Evolutionary conservation across 768 basidiomycete species (phyloP), one percentile per base, ranked within the genome.

Genomic region (Naematelia aurantialba): DNA sequence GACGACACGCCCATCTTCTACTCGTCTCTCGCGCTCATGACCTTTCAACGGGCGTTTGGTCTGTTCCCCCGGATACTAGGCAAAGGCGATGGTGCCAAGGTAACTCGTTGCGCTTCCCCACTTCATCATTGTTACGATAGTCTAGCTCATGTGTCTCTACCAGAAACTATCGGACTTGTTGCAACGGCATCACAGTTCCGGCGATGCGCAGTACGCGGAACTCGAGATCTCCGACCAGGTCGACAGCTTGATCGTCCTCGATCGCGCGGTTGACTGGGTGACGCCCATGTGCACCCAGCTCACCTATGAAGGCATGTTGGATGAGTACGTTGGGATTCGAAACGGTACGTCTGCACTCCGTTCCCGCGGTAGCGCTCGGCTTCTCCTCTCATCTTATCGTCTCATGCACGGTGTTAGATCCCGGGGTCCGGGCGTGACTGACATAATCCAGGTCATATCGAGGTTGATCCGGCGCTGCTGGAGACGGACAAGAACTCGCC

Each of bases 301-400:
- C 57, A 99, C 96, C 0, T 98, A 98, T 66, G 88, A 98, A 74
- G 96, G 96, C 19, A 85, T 99, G 49, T 82, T 97, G 30, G 96
- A 98, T 71, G 96, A 99, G 75, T 79, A 91, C 31, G 81, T 96
- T 48, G 89, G 90, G 0, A 87, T 99, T 61, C 88, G 84, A 76
- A 91, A 96, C 70, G 88, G 93, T 91, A 68, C 59, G 87, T 29
- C 39, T 44, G 47, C 17, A 26, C 42, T 44, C 12, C 42, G 12
- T 44, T 44, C 19, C 10, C 24, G 5, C 27, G n/a, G n/a, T n/a
- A n/a, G n/a, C n/a, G n/a, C n/a, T n/a, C n/a, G n/a, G n/a, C n/a
- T n/a, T n/a, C n/a, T n/a, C n/a, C n/a, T n/a, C n/a, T n/a, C n/a
- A n/a, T n/a, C n/a, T n/a, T n/a, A n/a, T n/a, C n/a, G n/a, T n/a